phyloP scores from a whole-genome alignment of 371 early-diverging fungal genomes.

The Mortierella sp. region DNA sequence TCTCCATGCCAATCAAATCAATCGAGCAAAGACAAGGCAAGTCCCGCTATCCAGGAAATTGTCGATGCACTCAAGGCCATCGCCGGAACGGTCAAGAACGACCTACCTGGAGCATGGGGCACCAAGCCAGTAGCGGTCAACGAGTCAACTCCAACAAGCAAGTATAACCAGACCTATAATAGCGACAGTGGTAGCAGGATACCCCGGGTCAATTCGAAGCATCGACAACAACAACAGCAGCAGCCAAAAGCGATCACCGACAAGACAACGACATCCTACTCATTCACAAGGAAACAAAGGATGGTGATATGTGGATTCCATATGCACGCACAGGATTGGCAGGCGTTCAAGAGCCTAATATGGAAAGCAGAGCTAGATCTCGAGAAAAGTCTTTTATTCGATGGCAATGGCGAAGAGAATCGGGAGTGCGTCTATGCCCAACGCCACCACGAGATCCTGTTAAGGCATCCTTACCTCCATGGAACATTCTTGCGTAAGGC shows the following conservation, averaged over 20 bases:
- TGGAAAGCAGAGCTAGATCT: not conserved
- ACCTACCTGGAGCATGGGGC: not conserved
- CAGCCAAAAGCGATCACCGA: not conserved
- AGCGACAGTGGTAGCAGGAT: not conserved
- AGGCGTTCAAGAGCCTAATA: conserved; percentile 9
- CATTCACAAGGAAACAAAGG: too few species aligned
- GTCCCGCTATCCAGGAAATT: conserved; percentile 4
- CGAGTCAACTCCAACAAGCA: not conserved
- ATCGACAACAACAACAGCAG: not conserved
- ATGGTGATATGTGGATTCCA: conserved; percentile 42
- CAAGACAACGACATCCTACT: too few species aligned
- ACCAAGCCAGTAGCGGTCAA: not conserved
- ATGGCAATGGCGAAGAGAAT: not conserved
- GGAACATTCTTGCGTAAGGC: conserved; percentile 3
- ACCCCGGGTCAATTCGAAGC: not conserved
- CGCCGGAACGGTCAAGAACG: not conserved
- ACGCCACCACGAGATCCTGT: conserved; percentile 30
- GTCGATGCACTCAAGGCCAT: not conserved
- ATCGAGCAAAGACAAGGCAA: not conserved
- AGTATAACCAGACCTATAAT: too few species aligned
- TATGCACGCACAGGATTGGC: conserved; percentile 30
- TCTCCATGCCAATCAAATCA: not conserved
- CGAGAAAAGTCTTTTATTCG: too few species aligned
- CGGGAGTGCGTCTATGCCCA: conserved; percentile 10
- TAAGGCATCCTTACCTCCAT: conserved; percentile 16